Evolutionary conservation across 192 early-diverging fungal genomes (phyloP).

Genomic region (Gryganskiella cystojenkinii): DNA sequence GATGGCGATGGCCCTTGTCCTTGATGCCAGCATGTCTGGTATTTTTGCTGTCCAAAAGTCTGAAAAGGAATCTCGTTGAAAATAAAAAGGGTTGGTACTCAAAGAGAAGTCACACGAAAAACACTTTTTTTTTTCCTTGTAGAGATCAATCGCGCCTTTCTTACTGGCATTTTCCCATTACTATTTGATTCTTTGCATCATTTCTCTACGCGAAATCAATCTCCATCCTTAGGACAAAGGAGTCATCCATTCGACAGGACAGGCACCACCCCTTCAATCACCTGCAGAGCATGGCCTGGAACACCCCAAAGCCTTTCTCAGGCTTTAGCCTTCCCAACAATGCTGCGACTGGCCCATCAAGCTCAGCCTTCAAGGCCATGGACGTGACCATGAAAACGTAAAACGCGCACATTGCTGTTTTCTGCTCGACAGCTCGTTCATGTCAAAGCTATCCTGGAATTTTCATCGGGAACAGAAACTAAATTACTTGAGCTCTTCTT

Average conservation of each 20-base stretch:
- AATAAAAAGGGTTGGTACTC: no score
- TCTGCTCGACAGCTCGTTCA: no score
- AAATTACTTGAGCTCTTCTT: background rate
- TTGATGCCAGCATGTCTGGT: background rate
- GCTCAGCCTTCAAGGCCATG: constrained; percentile 2
- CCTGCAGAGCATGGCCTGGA: constrained; percentile 7
- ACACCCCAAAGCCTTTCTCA: background rate
- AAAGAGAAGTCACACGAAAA: no score
- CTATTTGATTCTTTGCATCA: no score
- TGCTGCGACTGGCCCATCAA: background rate
- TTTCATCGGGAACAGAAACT: no score
- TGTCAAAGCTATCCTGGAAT: no score
- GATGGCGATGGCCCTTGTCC: background rate
- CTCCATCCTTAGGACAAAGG: background rate
- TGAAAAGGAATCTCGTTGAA: no score
- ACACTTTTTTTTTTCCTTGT: no score
- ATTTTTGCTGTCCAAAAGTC: no score
- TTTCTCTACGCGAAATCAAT: background rate
- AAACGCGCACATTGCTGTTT: no score
- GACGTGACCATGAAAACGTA: constrained; percentile 39
- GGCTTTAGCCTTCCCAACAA: background rate
- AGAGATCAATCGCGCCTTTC: no score
- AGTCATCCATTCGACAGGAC: background rate
- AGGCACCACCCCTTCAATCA: background rate
- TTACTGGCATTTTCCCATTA: no score